Base-by-base conservation (phyloP, 2,329 filamentous ascomycete species). In the Tolypocladium tundrense region DNA sequence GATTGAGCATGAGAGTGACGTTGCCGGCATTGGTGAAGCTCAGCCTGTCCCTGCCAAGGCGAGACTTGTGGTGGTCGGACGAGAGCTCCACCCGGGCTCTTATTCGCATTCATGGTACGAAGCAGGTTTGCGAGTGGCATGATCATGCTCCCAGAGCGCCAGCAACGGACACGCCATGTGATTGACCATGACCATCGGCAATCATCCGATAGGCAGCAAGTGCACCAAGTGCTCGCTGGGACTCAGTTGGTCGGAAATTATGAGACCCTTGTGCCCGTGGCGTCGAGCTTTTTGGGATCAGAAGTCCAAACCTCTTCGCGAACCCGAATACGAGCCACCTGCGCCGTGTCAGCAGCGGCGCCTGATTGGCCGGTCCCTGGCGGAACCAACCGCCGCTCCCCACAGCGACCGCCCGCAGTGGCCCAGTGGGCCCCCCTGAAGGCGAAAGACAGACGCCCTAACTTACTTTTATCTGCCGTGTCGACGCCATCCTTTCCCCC, bases 281-380 rank as follows among this genome's bases (percentile, higher is more conserved):
- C 27, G 11, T n/a, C 48, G 48, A 35, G 10, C 16, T n/a, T 16
- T n/a, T 51, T 9, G 4, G 27, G 16, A 19, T 19, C 24, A 2
- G 7, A 9, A 31, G 43, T 48, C 27, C 27, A 4, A 7, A 16
- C 43, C 13, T 13, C 43, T 27, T 27, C 16, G 52, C 35, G 37
- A 54, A 54, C 53, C 53, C 53, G 53, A 54, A 54, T 54, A 54
- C 53, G 53, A 54, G 53, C 53, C 39, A 24, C 9, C 27, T 19
- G 53, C 53, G 40, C 13, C 37, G 21, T 19, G 37, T 41, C 37
- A 11, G 52, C 35, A 4, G 35, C 21, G 21, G 37, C n/a, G 3
- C 11, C 39, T 43, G 53, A 54, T 54, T 54, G 53, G 53, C 11
- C 8, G 27, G 37, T 31, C 24, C 53, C 40, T 54, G 39, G 39